Base-by-base conservation (phyloP, 2,329 filamentous ascomycete genomes). In the Neodidymelliopsis sp. region DNA sequence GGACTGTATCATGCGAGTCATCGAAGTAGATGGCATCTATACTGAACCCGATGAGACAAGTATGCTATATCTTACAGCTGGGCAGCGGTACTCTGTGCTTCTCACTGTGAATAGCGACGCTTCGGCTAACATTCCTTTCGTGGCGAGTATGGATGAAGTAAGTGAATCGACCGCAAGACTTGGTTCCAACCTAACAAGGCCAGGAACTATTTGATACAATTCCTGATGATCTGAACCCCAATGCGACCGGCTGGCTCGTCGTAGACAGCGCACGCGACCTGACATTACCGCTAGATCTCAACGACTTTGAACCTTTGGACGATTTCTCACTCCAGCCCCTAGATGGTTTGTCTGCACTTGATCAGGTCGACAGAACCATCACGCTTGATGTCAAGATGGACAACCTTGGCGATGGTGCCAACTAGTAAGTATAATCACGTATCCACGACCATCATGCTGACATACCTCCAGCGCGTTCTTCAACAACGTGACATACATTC, bases 401-500 rank as follows among this genome's bases (percentile, higher is more conserved):
- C 60, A 85, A 87, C 56, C 79, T 90, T 6, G 79, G 77, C 13
- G 80, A 91, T 53, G 87, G 88, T 2, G 81, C 81, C 3, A 77
- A 75, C 71, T 89, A 89, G 82, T 84, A 69, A 66, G 77, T 65
- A n/a, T 2, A 9, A 3, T 3, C 10, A 4, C n/a, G 23, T n/a
- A 9, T 10, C 12, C n/a, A 7, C 12, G 4, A 16, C 7, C 7
- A 4, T 10, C 25, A 39, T 48, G 40, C 9, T 39, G 25, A 59
- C 35, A 37, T 29, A 2, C 13, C 5, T 31, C 2, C n/a, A 74
- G 71, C 49, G 75, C 76, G 11, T 77, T 76, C 60, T 77, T 78
- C 70, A 91, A 92, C 77, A 85, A 89, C 70, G 83, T 89, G 56
- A 90, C 88, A 22, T 95, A 91, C 70, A 80, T 81, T 2, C 46